A percentile compares a stretch with the other conserved stretches of the same genome.
Evolutionary conservation across 306 rosid genomes (phyloP).

Genomic region (Cucumis hystrix): DNA sequence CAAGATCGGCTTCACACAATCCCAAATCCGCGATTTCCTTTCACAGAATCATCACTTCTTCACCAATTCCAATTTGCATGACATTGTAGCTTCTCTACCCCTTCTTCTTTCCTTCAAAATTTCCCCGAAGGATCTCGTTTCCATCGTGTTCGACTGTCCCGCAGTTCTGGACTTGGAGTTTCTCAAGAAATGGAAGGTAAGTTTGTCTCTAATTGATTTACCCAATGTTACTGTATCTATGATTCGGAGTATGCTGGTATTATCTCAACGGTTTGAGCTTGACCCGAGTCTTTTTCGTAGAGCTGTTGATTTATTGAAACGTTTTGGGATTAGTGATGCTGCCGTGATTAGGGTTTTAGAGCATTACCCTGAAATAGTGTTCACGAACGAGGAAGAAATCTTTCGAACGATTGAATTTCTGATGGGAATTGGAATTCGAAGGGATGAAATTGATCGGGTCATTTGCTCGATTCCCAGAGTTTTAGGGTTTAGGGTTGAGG

Average conservation of each 20-base stretch:
- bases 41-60: constrained; percentile 29
- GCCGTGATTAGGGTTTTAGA: constrained; percentile 35
- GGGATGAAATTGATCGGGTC: constrained; percentile 27
- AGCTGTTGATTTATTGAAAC: constrained; percentile 22
- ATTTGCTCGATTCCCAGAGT: constrained; percentile 36
- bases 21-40: constrained; percentile 29
- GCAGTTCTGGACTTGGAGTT: constrained; percentile 39
- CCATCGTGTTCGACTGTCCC: constrained; percentile 40
- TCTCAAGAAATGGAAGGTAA: constrained; percentile 33
- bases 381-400: constrained; percentile 25
- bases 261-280: constrained; percentile 31
- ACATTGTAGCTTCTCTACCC: constrained; percentile 31
- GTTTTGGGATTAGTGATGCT: constrained; percentile 31
- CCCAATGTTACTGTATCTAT: constrained; percentile 21
- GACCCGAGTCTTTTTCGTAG: constrained; percentile 19
- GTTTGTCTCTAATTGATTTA: constrained; percentile 20
- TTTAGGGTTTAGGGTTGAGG: constrained; percentile 48
- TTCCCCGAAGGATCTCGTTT: constrained; percentile 35
- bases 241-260: constrained; percentile 34
- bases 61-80: constrained; percentile 14
- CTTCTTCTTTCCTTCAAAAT: constrained; percentile 42
- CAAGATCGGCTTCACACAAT: constrained; percentile 53
- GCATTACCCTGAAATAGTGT: constrained; percentile 31
- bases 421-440: constrained; percentile 24
- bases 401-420: constrained; percentile 25